Base-by-base conservation (phyloP, 495 filamentous ascomycete species). In the Thozetella sp. region DNA sequence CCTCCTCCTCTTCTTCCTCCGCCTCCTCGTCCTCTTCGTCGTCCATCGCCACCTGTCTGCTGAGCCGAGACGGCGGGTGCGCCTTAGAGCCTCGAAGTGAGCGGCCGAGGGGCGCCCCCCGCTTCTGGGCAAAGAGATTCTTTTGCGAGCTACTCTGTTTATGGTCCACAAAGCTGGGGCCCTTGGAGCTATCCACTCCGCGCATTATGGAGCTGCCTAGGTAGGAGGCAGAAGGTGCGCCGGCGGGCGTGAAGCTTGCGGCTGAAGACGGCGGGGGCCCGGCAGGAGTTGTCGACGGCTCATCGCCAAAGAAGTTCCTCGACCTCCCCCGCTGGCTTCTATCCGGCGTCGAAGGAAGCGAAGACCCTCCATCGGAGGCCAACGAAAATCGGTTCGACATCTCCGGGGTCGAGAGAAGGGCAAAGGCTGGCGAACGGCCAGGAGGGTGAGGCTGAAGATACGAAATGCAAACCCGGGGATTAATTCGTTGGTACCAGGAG, bases 241-340 rank as follows among this genome's bases (percentile, higher is more conserved):
- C 88, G 57, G 80, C 81, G 13, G 89, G 88, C 40, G 86, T 90
- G 63, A 89, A 90, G 15, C 88, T 90, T 30, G 78, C 75, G n/a
- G 80, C 71, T 52, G 82, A 84, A 25, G 72, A 70, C 2, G 85
- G 86, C 15, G 92, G 92, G 51, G 83, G 86, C 11, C 87, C 90
- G 24, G 87, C 86, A 48, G 93, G 92, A 22, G 92, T 94, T 1
- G 89, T 93, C 0, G 93, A 93, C 27, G 86, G 80, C 67, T 87
- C 61, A 6, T 74, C 70, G 25, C 60, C 72, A 57, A 72, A 74
- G 9, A 48, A 48, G n/a, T 48, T 48, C n/a, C 43, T 48, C 9
- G 43, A 10, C 10, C 43, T 10, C 4, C 43, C 43, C 3, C 43
- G 43, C 10, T 48, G 43, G 20, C 43, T 48, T 20, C 43, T 48